phyloP scores from a whole-genome alignment of 228 moss, liverwort and hornwort genomes.

The Sphagnum magellanicum region DNA sequence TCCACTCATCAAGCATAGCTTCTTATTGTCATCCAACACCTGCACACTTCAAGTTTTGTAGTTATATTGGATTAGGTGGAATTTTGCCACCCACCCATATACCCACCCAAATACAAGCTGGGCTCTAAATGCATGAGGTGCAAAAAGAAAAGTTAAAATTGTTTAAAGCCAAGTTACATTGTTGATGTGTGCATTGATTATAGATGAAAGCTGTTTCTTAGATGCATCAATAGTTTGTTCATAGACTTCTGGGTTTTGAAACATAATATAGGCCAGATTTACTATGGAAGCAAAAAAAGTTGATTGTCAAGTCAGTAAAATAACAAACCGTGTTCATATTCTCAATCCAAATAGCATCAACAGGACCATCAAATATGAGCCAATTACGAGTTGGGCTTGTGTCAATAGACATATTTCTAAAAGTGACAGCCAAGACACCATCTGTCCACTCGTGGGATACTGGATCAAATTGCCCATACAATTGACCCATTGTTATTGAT shows the following conservation, averaged over 20 bases:
- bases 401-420: constrained; percentile 76
- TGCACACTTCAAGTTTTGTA: constrained; percentile 4
- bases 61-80: no score
- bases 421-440: constrained; percentile 64
- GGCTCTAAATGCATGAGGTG: no score
- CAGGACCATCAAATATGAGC: constrained; percentile 81
- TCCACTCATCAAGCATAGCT: constrained; percentile 78
- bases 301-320: not conserved
- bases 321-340: constrained; percentile 68
- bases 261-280: no score
- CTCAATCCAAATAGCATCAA: constrained; percentile 90
- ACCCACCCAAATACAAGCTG: no score
- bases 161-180: no score
- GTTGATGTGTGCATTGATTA: no score
- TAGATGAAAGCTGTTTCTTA: no score
- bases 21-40: constrained; percentile 87
- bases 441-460: constrained; percentile 81
- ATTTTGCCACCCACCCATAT: no score
- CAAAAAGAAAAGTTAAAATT: no score
- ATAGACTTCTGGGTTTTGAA: no score
- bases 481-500: constrained; percentile 77
- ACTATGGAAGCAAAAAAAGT: no score
- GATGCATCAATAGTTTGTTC: no score
- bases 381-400: constrained; percentile 57
- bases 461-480: constrained; percentile 81